These are phyloP conservation scores for Phialophora chinensis DNA, from an alignment of 2,329 filamentous ascomycete species.

Conservation along the genomic window DNA sequence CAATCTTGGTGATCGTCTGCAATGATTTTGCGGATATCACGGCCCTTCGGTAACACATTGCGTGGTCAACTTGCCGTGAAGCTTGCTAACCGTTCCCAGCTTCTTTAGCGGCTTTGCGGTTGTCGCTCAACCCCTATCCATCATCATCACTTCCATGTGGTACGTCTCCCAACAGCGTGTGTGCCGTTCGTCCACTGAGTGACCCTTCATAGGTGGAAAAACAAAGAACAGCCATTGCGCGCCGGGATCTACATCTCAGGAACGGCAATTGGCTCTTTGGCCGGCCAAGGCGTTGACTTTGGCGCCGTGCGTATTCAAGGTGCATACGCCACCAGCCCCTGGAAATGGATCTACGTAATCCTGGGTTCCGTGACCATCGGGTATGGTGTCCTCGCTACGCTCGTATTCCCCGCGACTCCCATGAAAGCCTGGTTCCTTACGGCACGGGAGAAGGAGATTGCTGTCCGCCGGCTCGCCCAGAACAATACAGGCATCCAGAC, in stretches of 20 bases:
- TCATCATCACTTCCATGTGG: constrained; percentile 25
- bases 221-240: constrained; percentile 20
- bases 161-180: constrained; percentile 4
- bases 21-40: constrained; percentile 20
- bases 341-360: constrained; percentile 58
- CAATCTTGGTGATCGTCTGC: constrained; percentile 21
- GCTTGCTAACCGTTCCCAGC: constrained; percentile 4
- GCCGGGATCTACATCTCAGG: constrained; percentile 20
- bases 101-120: constrained; percentile 23
- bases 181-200: not conserved
- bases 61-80: not conserved
- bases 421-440: constrained; percentile 73
- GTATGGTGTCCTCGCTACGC: constrained; percentile 41
- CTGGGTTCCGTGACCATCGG: constrained; percentile 51
- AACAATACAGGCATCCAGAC: constrained; percentile 69
- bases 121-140: constrained; percentile 20
- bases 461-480: constrained; percentile 64
- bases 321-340: constrained; percentile 34
- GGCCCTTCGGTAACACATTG: constrained; percentile 3
- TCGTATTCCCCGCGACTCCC: constrained; percentile 67
- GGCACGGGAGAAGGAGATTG: constrained; percentile 68
- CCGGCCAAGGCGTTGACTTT: constrained; percentile 20
- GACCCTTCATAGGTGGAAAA: constrained; percentile 16
- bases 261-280: constrained; percentile 20
- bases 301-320: constrained; percentile 19